Conservation (phyloP, 768 basidiomycete species). For the Asterophora lycoperdoides region DNA sequence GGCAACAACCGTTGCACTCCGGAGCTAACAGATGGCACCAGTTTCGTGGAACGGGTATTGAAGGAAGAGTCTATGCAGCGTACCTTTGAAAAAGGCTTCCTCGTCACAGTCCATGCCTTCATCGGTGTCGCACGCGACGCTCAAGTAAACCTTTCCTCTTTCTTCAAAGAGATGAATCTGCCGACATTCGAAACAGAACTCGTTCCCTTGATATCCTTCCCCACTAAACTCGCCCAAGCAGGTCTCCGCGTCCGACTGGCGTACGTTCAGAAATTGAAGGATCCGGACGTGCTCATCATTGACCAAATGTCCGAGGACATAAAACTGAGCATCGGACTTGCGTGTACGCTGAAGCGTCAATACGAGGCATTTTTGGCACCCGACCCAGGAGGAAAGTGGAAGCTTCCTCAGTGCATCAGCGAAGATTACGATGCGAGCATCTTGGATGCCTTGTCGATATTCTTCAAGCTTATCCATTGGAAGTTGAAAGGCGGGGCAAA, state of each 20-base stretch:
- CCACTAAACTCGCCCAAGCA: conserved; percentile 90
- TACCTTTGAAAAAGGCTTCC: conserved; percentile 88
- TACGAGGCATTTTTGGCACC: conserved; percentile 89
- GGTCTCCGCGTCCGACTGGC: conserved; percentile 85
- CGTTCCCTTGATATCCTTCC: conserved; percentile 91
- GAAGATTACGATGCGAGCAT: conserved; percentile 90
- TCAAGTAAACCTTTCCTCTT: conserved; percentile 70
- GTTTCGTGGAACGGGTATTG: conserved; percentile 89
- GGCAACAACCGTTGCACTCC: conserved; percentile 26
- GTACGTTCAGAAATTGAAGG: conserved; percentile 81
- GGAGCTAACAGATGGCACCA: conserved; percentile 64
- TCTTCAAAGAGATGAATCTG: conserved; percentile 85
- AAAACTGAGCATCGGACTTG: conserved; percentile 84
- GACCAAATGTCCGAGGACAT: conserved; percentile 94
- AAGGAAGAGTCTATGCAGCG: conserved; percentile 96
- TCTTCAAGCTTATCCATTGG: conserved; percentile 94
- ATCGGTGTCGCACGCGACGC: conserved; percentile 83
- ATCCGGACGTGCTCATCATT: conserved; percentile 85
- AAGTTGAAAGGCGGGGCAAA: conserved; percentile 91
- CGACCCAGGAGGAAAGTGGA: conserved; percentile 86
- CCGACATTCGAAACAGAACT: conserved; percentile 89
- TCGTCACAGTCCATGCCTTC: conserved; percentile 82
- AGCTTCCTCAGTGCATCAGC: conserved; percentile 80
- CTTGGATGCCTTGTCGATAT: conserved; percentile 78
- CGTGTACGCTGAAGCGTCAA: conserved; percentile 92